Conservation (phyloP, 176 grass and related monocot species). For the Triticum dicoccoides region DNA sequence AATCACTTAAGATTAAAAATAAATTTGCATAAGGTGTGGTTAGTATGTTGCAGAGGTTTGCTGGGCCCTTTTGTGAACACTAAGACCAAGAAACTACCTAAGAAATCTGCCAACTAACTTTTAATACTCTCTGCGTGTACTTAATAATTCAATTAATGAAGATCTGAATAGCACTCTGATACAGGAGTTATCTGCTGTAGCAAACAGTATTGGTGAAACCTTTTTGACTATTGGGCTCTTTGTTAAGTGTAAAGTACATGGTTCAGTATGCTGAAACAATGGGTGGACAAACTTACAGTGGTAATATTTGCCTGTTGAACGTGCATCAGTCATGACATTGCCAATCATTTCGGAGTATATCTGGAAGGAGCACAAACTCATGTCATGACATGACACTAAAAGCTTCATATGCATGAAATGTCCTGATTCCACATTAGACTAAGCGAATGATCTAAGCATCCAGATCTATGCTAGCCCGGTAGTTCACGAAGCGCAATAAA, state of each 20-base stretch:
- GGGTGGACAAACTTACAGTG: slow-evolving; percentile 77
- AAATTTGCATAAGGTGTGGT: background rate
- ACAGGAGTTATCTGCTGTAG: background rate
- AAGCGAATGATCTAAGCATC: background rate
- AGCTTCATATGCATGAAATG: background rate
- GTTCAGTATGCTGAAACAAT: background rate
- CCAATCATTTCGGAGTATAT: slow-evolving; percentile 99
- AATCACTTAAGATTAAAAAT: background rate
- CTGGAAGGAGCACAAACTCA: slow-evolving; percentile 33
- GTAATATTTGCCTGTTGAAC: slow-evolving; percentile 98
- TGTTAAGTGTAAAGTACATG: background rate
- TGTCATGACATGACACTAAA: slow-evolving; percentile 12
- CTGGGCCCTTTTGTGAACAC: background rate
- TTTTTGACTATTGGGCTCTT: background rate
- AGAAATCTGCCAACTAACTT: background rate
- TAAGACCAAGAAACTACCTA: background rate
- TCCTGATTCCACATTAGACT: background rate
- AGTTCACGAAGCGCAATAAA: background rate
- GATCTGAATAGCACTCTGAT: background rate
- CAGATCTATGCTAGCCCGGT: background rate
- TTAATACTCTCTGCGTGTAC: background rate
- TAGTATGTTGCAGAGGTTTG: background rate
- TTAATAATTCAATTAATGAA: background rate
- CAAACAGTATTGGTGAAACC: background rate
- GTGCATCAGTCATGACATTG: slow-evolving; percentile 99